These are phyloP conservation scores for Vigna trinervia DNA, from an alignment of 306 rosid genomes.

Conservation along the genomic window DNA sequence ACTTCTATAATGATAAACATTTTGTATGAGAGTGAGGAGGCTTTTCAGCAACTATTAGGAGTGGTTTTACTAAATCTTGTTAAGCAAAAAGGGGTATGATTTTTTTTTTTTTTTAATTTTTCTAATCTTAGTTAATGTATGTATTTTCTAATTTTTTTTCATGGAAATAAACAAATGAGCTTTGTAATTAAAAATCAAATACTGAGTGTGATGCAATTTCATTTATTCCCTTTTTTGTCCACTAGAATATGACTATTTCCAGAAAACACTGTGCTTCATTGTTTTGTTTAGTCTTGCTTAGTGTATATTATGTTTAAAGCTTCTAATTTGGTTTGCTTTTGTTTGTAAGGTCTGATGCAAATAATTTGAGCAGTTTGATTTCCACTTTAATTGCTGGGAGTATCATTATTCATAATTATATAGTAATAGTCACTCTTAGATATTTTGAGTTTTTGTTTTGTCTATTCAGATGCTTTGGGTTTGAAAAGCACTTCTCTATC, in stretches of 20 bases:
- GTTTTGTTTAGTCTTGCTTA: slow-evolving; percentile 15
- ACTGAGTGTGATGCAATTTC: background rate
- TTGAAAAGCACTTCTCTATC: slow-evolving; percentile 2
- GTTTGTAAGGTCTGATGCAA: slow-evolving; percentile 12
- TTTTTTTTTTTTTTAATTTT: slow-evolving; percentile 12
- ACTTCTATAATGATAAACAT: slow-evolving; percentile 64
- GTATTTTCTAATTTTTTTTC: slow-evolving; percentile 17
- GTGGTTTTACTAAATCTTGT: slow-evolving; percentile 78
- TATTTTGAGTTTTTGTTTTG: slow-evolving; percentile 18
- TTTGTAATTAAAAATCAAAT: slow-evolving; percentile 9
- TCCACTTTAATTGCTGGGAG: slow-evolving; percentile 18
- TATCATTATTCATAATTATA: slow-evolving; percentile 31
- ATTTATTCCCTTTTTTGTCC: background rate
- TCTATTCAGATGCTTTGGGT: slow-evolving; percentile 28
- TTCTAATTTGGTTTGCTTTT: background rate
- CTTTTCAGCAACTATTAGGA: slow-evolving; percentile 72
- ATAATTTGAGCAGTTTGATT: slow-evolving; percentile 14
- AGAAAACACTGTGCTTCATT: slow-evolving; percentile 8
- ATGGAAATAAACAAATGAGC: slow-evolving; percentile 13
- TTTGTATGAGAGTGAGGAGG: slow-evolving; percentile 65
- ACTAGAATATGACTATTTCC: slow-evolving; percentile 20
- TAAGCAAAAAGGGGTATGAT: slow-evolving; percentile 66
- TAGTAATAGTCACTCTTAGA: slow-evolving; percentile 13
- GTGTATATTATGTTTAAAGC: slow-evolving; percentile 4
- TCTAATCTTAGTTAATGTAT: background rate